Evolutionary conservation across 352 stramenopile species (phyloP).

Genomic region (Globisporangium emineosum): DNA sequence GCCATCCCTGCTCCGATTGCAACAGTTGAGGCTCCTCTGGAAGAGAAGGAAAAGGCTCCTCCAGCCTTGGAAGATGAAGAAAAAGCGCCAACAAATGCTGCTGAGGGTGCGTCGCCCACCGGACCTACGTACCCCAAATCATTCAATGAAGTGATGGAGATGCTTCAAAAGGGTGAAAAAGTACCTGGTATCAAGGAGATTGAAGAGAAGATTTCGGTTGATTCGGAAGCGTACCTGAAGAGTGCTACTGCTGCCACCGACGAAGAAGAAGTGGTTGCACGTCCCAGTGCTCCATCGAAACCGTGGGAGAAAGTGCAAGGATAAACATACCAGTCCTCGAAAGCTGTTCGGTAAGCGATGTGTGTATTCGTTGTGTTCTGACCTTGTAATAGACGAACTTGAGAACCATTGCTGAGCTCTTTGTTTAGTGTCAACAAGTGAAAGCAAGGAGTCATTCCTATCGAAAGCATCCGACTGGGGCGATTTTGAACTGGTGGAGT

Average conservation of each 20-base stretch:
- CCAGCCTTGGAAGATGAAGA: background rate
- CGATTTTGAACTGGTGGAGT: too few relatives aligned
- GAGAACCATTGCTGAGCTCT: background rate
- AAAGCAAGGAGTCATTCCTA: background rate
- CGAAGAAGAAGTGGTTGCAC: constrained; percentile 6
- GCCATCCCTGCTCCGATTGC: constrained; percentile 5
- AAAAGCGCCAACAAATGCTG: constrained; percentile 13
- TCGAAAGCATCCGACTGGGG: background rate
- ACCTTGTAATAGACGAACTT: background rate
- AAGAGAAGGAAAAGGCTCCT: constrained; percentile 29
- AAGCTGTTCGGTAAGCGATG: background rate
- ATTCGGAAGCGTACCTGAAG: constrained; percentile 27
- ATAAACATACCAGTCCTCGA: constrained; percentile 9
- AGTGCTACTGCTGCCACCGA: background rate
- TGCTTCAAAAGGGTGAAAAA: constrained; percentile 67
- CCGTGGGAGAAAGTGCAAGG: constrained; percentile 44
- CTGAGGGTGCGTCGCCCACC: constrained; percentile 1
- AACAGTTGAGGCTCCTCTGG: background rate
- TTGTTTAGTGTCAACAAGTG: background rate
- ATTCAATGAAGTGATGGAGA: constrained; percentile 72
- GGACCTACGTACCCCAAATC: constrained; percentile 62
- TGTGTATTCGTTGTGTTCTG: background rate
- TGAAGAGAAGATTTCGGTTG: constrained; percentile 68
- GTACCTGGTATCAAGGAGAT: constrained; percentile 76
- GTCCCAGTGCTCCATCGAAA: constrained; percentile 22